Base-by-base conservation (phyloP, 192 early-diverging fungal genomes). In the Coemansia sp. region DNA sequence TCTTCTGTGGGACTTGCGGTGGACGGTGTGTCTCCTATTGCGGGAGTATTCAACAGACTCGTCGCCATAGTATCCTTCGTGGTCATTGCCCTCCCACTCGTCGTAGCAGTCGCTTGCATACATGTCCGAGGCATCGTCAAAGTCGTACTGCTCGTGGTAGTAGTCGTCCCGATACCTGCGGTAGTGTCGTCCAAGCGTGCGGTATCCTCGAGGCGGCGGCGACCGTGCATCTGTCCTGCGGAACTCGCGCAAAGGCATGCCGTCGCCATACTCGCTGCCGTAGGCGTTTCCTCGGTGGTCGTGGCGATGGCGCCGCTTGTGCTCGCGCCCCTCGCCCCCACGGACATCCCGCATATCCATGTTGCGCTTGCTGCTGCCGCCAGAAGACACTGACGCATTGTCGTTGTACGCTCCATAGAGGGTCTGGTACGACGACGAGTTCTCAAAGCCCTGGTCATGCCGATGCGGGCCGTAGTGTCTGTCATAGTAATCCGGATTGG, bases 71-170 rank as follows among this genome's bases (percentile, higher is more conserved):
- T 71, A 50, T 9, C 51, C 68, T 9, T 64, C 45, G 20, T 56
- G 49, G 20, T 67, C 64, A n/a, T 48, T 44, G 16, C 61, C 55
- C 19, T 64, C 77, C 32, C 43, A 70, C 41, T 77, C 77, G 40
- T 77, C 70, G 22, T 67, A 65, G 56, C 72, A 73, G 12, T 70
- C 74, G 53, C 77, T 71, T 12, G 54, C 49, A 57, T 76, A 68
- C 32, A 43, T 61, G n/a, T 71, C 74, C 1, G 74, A 76, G 48
- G 66, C 55, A 7, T 71, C 75, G 51, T 83, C 67, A 46, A 73
- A 73, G 55, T 76, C 75, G 37, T 77, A 69, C 39, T 72, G 54
- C 25, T 72, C 70, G 58, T 81, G 68, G 19, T 70, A 61, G 17
- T 43, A 50, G 13, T 68, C 65, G n/a, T 68, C 61, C 19, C 39